Conservation (phyloP, 495 filamentous ascomycete genomes). For the Elasticomyces elasticus region DNA sequence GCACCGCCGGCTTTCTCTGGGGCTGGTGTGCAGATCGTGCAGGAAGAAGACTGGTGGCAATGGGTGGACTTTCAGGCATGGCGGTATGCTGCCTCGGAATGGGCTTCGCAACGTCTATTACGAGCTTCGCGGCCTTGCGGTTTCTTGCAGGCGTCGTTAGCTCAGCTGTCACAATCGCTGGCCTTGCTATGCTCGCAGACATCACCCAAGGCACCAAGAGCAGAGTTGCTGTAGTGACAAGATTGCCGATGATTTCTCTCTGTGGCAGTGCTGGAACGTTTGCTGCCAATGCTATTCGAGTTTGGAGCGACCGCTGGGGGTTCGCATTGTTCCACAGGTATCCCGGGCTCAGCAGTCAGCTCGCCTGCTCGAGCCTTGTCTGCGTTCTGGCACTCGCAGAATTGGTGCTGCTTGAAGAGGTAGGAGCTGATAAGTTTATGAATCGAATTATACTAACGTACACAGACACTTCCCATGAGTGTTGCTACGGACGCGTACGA, state of each 20-base stretch:
- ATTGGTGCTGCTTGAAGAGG: slow-evolving; percentile 35
- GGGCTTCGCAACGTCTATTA: slow-evolving; percentile 36
- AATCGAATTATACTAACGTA: too few relatives aligned
- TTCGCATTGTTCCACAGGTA: slow-evolving; percentile 32
- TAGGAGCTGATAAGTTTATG: slow-evolving; percentile 20
- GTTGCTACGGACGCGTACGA: slow-evolving; percentile 20
- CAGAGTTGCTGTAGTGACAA: slow-evolving; percentile 35
- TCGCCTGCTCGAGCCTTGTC: slow-evolving; percentile 37
- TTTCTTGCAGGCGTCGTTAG: slow-evolving; percentile 35
- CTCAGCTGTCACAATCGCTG: slow-evolving; percentile 34
- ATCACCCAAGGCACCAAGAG: slow-evolving; percentile 29
- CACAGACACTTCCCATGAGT: slow-evolving; percentile 23
- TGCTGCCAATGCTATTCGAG: slow-evolving; percentile 24
- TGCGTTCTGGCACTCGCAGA: slow-evolving; percentile 32
- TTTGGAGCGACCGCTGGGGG: slow-evolving; percentile 24
- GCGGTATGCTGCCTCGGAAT: slow-evolving; percentile 34
- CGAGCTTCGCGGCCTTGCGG: slow-evolving; percentile 35
- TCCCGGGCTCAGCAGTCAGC: slow-evolving; percentile 34
- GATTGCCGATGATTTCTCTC: slow-evolving; percentile 35
- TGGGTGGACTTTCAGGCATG: slow-evolving; percentile 34
- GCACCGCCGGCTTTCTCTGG: slow-evolving; percentile 36
- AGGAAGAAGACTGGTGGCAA: slow-evolving; percentile 32
- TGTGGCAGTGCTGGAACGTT: slow-evolving; percentile 37
- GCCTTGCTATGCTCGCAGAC: slow-evolving; percentile 38
- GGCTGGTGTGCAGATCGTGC: slow-evolving; percentile 34